A percentile compares a stretch with the other conserved stretches of the same genome.
Evolutionary conservation across 23 red algal genomes (phyloP).

Genomic region (Chondrus crispus): DNA sequence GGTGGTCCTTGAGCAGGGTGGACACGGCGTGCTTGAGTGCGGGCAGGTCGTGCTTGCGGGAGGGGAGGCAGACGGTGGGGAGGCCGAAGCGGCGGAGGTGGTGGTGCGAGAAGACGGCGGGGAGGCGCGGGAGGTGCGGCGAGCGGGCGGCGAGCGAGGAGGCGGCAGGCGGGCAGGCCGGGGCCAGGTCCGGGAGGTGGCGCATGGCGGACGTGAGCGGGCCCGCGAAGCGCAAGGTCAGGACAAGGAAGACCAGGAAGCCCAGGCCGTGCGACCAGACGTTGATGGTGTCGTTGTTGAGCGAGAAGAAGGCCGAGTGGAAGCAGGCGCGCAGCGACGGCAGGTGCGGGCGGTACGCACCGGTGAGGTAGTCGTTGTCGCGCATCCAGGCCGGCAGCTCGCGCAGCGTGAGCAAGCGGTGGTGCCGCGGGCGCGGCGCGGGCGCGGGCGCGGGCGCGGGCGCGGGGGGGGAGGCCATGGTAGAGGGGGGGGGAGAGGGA

Average conservation of each 20-base stretch:
- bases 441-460: background rate
- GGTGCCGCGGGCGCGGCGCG: background rate
- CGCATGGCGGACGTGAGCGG: constrained; percentile 2
- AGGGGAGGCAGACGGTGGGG: constrained; percentile 8
- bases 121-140: constrained; percentile 27
- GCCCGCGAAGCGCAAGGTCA: constrained; percentile 50
- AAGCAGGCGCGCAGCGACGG: constrained; percentile 42
- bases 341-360: constrained; percentile 63
- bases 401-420: constrained; percentile 27
- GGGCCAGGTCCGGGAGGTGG: constrained; percentile 21
- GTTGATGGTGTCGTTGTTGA: constrained; percentile 93
- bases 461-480: background rate
- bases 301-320: constrained; percentile 51
- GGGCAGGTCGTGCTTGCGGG: background rate
- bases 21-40: constrained; percentile 18
- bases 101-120: constrained; percentile 15
- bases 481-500: background rate
- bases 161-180: constrained; percentile 6
- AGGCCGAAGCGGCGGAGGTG: constrained; percentile 22
- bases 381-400: constrained; percentile 82
- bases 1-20: constrained; percentile 19
- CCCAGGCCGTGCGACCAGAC: constrained; percentile 83
- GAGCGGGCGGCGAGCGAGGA: constrained; percentile 51
- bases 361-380: constrained; percentile 78
- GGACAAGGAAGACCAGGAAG: constrained; percentile 69